Evolutionary conservation across 2,329 filamentous ascomycete species (phyloP), one percentile per base, ranked within the genome.

Genomic region (Penicillium brevicompactum): DNA sequence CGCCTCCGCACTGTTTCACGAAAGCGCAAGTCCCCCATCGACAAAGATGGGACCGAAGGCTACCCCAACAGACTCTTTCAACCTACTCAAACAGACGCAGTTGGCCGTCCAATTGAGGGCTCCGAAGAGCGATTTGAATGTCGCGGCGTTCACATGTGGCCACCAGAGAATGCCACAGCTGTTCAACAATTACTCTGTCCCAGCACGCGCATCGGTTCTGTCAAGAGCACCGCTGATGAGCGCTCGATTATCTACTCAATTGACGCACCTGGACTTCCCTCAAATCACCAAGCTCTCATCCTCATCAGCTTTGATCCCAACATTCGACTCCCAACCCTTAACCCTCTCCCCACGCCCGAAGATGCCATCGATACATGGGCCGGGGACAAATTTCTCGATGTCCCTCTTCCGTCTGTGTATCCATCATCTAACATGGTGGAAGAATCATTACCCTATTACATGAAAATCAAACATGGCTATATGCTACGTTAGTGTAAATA

Each of bases 61-160:
- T 42, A 58, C 6, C 42, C 47, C 3, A 63, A 69, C 10, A 49
- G 67, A 1, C 60, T 76, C 10, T 71, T 70, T 51, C 55, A 55
- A 9, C 71, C 67, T 1, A 70, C 68, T 10, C 60, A 70, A 40
- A 41, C 56, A 13, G 59, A 70, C 42, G 53, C 61, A 7, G 59
- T 67, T 24, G 66, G 64, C 7, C 44, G 49, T 13, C 64, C 67
- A 1, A 59, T 75, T 13, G 66, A 70, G 37, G 58, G 65, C 40
- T 74, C 70, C 11, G 74, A 78, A 48, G 72, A 77, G 51, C 67
- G 67, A 14, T 78, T 74, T 51, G 57, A 61, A 9, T 69, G 72
- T n/a, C 70, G 74, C 9, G 73, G 73, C 4, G 68, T 76, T 40
- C 65, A 66, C 9, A 59, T 79, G 22, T 79, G 77, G 77, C 77